Conservation (phyloP, 2,329 filamentous ascomycete genomes). For the Apiospora aurea region DNA sequence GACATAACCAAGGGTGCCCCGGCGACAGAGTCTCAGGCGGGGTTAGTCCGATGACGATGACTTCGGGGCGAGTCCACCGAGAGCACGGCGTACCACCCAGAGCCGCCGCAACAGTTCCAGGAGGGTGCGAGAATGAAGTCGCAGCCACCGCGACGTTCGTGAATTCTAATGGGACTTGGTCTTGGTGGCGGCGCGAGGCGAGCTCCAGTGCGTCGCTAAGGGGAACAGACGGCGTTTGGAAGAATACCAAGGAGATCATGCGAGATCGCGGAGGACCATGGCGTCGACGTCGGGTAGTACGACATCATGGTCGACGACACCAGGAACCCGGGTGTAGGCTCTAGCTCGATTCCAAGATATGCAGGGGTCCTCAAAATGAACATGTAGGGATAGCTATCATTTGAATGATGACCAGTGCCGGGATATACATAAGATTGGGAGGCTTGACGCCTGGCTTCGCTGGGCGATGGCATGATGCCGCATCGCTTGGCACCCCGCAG, state of each 20-base stretch:
- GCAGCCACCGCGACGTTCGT: background rate
- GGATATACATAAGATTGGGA: background rate
- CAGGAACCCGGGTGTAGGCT: background rate
- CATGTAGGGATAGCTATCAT: background rate
- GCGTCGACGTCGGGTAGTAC: background rate
- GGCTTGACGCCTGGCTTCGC: background rate
- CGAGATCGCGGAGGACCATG: background rate
- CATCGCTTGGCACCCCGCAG: slow-evolving; percentile 1
- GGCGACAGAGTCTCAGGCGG: too few species aligned
- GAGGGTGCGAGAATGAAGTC: background rate
- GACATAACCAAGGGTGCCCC: too few species aligned
- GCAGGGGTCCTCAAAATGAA: background rate
- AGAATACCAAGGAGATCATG: background rate
- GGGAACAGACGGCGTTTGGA: background rate
- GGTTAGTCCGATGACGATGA: too few species aligned
- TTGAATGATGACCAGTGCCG: background rate
- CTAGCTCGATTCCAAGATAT: background rate
- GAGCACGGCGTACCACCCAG: too few species aligned
- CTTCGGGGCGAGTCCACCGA: too few species aligned
- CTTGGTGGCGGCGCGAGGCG: background rate
- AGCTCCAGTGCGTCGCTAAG: background rate
- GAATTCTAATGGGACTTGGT: background rate
- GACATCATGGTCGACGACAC: too few species aligned
- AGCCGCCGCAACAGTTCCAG: background rate
- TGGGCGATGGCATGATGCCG: background rate